Conservation (phyloP, 768 basidiomycete species). For the Podaxis sp. region DNA sequence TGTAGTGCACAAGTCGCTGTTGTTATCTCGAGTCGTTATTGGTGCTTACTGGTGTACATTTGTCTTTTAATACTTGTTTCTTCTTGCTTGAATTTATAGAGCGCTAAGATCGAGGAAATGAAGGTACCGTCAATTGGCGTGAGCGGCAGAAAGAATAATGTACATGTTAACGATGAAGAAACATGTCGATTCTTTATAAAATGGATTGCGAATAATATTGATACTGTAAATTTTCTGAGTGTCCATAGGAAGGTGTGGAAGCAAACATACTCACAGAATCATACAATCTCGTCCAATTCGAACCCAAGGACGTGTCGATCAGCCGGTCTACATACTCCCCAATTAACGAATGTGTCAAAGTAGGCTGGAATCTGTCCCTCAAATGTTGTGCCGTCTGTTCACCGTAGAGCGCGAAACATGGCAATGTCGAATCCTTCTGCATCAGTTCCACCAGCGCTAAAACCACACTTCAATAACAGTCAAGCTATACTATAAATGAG, state of each 20-base stretch:
- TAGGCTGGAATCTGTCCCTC: slow-evolving; percentile 92
- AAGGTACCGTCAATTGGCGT: background rate
- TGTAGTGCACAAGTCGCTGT: background rate
- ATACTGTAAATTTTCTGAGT: slow-evolving; percentile 49
- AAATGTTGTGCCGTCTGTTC: slow-evolving; percentile 88
- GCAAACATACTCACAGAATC: slow-evolving; percentile 68
- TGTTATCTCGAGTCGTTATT: background rate
- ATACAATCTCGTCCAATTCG: slow-evolving; percentile 93
- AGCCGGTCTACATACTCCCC: slow-evolving; percentile 89
- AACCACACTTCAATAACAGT: slow-evolving; percentile 3
- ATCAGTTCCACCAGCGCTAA: slow-evolving; percentile 85
- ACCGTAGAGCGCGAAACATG: slow-evolving; percentile 88
- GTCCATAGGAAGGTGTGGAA: background rate
- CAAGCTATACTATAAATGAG: slow-evolving; percentile 16
- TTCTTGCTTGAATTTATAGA: background rate
- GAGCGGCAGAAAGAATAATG: background rate
- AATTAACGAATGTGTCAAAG: slow-evolving; percentile 79
- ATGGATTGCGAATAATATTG: slow-evolving; percentile 95
- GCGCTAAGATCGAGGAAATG: background rate
- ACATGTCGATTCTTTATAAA: slow-evolving; percentile 36
- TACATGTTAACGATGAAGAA: background rate
- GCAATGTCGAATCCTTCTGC: slow-evolving; percentile 94
- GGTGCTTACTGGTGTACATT: background rate
- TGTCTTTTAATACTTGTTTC: background rate
- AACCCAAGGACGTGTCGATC: slow-evolving; percentile 87